phyloP scores from a whole-genome alignment of 805 yeast genomes.

The Metschnikowia noctiluminum region DNA sequence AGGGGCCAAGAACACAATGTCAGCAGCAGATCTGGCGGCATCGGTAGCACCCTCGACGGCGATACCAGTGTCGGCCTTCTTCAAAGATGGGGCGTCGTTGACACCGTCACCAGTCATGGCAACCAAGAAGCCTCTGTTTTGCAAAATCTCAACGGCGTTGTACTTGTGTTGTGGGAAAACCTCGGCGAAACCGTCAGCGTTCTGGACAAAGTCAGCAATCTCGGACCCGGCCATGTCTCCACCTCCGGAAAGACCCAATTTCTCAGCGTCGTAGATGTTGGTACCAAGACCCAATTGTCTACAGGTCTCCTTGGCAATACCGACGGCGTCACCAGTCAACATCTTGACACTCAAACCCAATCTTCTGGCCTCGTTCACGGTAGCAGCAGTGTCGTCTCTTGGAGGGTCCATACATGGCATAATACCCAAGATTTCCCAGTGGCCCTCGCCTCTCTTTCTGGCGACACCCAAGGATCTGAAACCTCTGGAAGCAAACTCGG shows the following conservation, averaged over 20 bases:
- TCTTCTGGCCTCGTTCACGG: slow-evolving; percentile 85
- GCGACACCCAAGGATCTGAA: slow-evolving; percentile 98
- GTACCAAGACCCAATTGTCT: slow-evolving; percentile 97
- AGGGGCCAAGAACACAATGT: slow-evolving; percentile 88
- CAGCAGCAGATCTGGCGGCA: slow-evolving; percentile 96
- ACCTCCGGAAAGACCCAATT: slow-evolving; percentile 88
- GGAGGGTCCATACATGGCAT: slow-evolving; percentile 99
- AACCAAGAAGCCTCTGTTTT: slow-evolving; percentile 93
- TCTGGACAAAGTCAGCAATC: slow-evolving; percentile 94
- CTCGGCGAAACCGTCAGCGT: slow-evolving; percentile 97
- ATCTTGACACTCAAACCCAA: slow-evolving; percentile 95
- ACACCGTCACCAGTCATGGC: slow-evolving; percentile 99
- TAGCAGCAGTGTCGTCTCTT: slow-evolving; percentile 95
- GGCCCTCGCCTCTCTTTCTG: slow-evolving; percentile 97
- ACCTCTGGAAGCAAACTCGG: slow-evolving; percentile 97
- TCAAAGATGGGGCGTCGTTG: slow-evolving; percentile 95
- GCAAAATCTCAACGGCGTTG: slow-evolving; percentile 92
- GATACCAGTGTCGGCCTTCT: slow-evolving; percentile 87
- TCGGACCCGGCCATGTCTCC: slow-evolving; percentile 97
- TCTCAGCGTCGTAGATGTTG: slow-evolving; percentile 94
- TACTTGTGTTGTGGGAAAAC: slow-evolving; percentile 98
- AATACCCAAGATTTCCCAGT: slow-evolving; percentile 96
- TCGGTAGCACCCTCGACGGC: slow-evolving; percentile 98
- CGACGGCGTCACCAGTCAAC: slow-evolving; percentile 99
- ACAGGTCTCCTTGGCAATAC: slow-evolving; percentile 97